phyloP scores from a whole-genome alignment of 2,329 filamentous ascomycete genomes.

The Ramularia collo-cygni region DNA sequence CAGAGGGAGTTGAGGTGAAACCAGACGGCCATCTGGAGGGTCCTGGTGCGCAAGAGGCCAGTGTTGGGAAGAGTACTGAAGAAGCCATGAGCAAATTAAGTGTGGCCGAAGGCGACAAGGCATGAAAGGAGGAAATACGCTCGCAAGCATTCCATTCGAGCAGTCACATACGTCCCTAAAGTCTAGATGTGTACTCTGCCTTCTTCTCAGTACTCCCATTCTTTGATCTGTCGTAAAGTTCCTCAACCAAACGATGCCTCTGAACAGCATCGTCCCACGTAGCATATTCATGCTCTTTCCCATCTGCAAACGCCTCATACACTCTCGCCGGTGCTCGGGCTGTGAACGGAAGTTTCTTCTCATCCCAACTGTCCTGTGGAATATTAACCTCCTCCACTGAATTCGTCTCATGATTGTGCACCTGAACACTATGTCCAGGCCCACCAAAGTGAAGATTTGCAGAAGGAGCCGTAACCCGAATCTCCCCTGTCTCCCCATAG shows the following conservation, averaged over 20 bases:
- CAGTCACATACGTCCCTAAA: no score
- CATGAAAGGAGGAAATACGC: constrained; percentile 2
- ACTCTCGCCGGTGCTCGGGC: constrained; percentile 4
- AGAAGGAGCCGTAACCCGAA: constrained; percentile 1
- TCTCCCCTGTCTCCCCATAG: constrained; percentile 7
- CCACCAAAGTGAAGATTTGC: constrained; percentile 5
- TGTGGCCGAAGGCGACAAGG: constrained; percentile 11
- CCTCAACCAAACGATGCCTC: constrained; percentile 7
- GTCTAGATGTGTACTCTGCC: no score
- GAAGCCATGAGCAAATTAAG: constrained; percentile 33
- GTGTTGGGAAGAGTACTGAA: constrained; percentile 36
- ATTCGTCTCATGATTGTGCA: constrained; percentile 7
- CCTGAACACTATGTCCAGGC: background rate
- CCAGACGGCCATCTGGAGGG: constrained; percentile 42
- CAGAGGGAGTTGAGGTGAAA: constrained; percentile 34
- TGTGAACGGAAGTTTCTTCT: background rate
- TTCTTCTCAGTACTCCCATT: constrained; percentile 1
- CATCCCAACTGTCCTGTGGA: constrained; percentile 3
- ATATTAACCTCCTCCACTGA: constrained; percentile 1
- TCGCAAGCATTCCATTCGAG: no score
- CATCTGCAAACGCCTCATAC: constrained; percentile 10
- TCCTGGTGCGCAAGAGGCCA: constrained; percentile 34
- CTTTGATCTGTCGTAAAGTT: constrained; percentile 5
- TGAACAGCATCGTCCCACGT: constrained; percentile 5
- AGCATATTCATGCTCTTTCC: constrained; percentile 4